phyloP scores from a whole-genome alignment of 1,284 basidiomycete genomes.

The Marasmius fiardii region DNA sequence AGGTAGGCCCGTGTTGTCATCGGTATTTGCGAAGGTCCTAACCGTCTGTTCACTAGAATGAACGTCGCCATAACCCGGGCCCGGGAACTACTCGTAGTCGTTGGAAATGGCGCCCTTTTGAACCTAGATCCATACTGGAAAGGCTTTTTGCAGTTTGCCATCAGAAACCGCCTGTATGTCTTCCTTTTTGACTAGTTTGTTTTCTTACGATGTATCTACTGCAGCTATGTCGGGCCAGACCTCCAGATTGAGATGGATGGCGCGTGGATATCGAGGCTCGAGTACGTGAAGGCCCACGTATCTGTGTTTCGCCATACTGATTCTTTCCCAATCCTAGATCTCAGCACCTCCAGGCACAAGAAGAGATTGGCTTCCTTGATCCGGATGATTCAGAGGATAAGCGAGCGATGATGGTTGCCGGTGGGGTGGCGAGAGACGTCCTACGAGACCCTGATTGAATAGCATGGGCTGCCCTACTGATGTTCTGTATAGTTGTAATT shows the following conservation, averaged over 20 bases:
- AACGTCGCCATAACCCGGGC: conserved; percentile 48
- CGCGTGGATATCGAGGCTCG: conserved; percentile 42
- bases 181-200: neutral
- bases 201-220: neutral
- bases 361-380: conserved; percentile 17
- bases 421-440: conserved; percentile 35
- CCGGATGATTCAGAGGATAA: conserved; percentile 24
- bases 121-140: conserved; percentile 44
- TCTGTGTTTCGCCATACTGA: conserved; percentile 6
- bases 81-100: conserved; percentile 40
- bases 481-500: no score
- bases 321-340: conserved; percentile 8
- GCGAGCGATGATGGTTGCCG: conserved; percentile 30
- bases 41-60: conserved; percentile 30
- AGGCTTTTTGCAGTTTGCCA: conserved; percentile 39
- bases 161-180: conserved; percentile 39
- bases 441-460: conserved; percentile 24
- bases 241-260: conserved; percentile 39
- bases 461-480: neutral
- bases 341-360: conserved; percentile 8
- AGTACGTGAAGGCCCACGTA: conserved; percentile 25
- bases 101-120: conserved; percentile 38
- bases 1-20: conserved; percentile 24
- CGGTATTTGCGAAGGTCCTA: neutral
- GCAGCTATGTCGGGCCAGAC: conserved; percentile 38